Percentiles rank a stretch among this genome's conserved stretches.
Conservation (phyloP, 768 basidiomycete species). For the Kwoniella mangroviensis region DNA sequence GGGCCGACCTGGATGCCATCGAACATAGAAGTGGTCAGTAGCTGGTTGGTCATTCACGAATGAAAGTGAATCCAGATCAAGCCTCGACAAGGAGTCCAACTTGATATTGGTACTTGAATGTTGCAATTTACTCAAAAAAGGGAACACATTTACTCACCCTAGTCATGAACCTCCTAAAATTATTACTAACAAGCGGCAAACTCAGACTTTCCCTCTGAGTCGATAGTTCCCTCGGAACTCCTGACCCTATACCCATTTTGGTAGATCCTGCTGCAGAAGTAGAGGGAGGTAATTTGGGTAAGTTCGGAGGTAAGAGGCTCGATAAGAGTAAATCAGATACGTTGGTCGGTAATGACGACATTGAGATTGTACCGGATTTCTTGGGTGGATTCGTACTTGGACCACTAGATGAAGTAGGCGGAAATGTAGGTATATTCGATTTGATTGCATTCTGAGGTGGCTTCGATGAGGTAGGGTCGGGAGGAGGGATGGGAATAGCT, state of each 20-base stretch:
- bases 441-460: constrained; percentile 15
- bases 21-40: too few relatives aligned
- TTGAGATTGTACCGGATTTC: constrained; percentile 26
- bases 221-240: constrained; percentile 42
- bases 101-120: neutral
- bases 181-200: constrained; percentile 73
- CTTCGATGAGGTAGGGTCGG: constrained; percentile 13
- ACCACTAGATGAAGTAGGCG: constrained; percentile 48
- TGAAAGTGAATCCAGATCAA: too few relatives aligned
- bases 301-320: constrained; percentile 45
- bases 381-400: constrained; percentile 4
- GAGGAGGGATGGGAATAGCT: constrained; percentile 48
- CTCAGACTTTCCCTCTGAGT: constrained; percentile 65
- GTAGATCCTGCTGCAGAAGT: neutral
- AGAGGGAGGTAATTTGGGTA: constrained; percentile 39
- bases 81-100: too few relatives aligned
- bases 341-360: constrained; percentile 35
- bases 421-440: constrained; percentile 57
- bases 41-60: too few relatives aligned
- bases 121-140: too few relatives aligned
- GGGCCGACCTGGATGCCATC: constrained; percentile 63
- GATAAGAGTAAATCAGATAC: constrained; percentile 56
- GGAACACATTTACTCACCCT: constrained; percentile 55
- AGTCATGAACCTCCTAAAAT: constrained; percentile 79
- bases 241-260: constrained; percentile 24